Percentiles rank a stretch among this genome's conserved stretches.
Conservation (phyloP, 2,329 filamentous ascomycete species). For the Metarhizium brunneum region DNA sequence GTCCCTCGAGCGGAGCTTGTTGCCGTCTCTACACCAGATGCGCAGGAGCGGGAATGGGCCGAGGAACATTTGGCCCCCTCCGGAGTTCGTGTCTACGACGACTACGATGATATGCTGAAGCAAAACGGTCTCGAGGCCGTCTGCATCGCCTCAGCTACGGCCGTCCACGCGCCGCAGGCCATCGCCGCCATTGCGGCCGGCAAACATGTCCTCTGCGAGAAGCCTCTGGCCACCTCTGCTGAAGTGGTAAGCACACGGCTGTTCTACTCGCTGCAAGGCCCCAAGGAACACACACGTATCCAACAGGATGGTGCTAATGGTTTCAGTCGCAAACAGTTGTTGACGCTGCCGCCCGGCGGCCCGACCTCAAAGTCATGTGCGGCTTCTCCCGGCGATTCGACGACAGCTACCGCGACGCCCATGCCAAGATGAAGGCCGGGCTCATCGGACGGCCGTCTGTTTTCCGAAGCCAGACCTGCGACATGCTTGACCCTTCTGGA, state of each 20-base stretch:
- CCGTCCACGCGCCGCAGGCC: conserved; percentile 47
- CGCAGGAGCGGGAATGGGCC: conserved; percentile 34
- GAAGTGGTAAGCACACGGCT: conserved; percentile 38
- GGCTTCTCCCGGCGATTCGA: conserved; percentile 38
- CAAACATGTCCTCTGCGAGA: conserved; percentile 50
- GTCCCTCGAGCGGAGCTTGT: conserved; percentile 38
- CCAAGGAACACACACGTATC: no score
- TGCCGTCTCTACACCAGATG: conserved; percentile 37
- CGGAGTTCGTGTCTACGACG: conserved; percentile 33
- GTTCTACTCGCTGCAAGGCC: neutral
- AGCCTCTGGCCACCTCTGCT: conserved; percentile 47
- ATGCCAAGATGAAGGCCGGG: conserved; percentile 39
- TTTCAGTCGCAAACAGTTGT: conserved; percentile 47
- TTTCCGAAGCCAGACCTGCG: conserved; percentile 57
- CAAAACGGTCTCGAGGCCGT: conserved; percentile 30
- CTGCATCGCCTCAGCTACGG: conserved; percentile 31
- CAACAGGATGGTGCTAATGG: neutral
- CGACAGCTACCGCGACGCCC: conserved; percentile 52
- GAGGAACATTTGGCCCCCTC: conserved; percentile 30
- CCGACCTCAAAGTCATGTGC: conserved; percentile 52
- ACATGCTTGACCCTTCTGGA: conserved; percentile 54
- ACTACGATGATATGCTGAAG: conserved; percentile 37
- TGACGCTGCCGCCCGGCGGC: conserved; percentile 41
- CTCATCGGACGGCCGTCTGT: conserved; percentile 50
- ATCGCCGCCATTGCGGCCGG: conserved; percentile 44